Conservation (phyloP, 2,329 filamentous ascomycete genomes). For the Fusarium sp. region DNA sequence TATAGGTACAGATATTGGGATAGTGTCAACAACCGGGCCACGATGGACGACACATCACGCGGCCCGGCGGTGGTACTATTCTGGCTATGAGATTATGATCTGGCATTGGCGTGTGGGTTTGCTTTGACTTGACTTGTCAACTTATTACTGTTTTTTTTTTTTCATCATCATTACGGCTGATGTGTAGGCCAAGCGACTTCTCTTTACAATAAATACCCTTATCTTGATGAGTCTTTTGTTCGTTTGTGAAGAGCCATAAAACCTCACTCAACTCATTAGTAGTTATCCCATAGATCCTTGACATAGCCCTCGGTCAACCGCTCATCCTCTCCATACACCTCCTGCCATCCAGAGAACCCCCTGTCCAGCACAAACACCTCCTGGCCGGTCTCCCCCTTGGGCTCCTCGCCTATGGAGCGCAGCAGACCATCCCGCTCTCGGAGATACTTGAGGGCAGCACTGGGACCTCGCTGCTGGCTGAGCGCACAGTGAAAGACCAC, state of each 20-base stretch:
- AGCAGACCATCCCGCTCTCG: conserved; percentile 70
- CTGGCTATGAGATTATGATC: no score
- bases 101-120: no score
- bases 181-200: no score
- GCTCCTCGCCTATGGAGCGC: conserved; percentile 46
- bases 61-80: no score
- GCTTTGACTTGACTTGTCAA: no score
- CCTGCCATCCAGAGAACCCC: conserved; percentile 91
- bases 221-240: no score
- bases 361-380: conserved; percentile 83
- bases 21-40: no score
- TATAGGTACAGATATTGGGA: no score
- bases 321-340: conserved; percentile 80
- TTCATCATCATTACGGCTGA: no score
- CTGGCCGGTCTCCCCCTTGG: conserved; percentile 71
- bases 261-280: conserved; percentile 44
- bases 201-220: neutral
- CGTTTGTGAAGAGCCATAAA: neutral
- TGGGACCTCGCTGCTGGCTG: conserved; percentile 89
- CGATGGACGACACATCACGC: no score
- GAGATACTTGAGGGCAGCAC: conserved; percentile 83
- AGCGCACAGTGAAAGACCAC: conserved; percentile 96
- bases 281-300: conserved; percentile 84
- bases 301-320: conserved; percentile 84
- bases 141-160: no score